Evolutionary conservation across 371 early-diverging fungal genomes (phyloP).

Genomic region (Fennellomyces sp.): DNA sequence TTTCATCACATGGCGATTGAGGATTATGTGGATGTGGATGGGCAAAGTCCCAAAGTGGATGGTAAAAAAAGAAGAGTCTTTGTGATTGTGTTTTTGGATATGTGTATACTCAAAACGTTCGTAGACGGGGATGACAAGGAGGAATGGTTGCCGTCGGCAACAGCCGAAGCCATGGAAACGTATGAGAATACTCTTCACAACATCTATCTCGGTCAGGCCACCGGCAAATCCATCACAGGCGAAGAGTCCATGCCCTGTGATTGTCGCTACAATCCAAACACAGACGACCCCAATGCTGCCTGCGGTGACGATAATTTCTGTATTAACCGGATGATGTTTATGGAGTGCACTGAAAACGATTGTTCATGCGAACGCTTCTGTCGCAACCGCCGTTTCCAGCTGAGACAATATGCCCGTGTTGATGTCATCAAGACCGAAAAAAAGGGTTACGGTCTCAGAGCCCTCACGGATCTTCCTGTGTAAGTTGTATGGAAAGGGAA

Average conservation of each 20-base stretch:
- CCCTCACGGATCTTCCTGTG: slow-evolving; percentile 66
- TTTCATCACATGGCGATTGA: slow-evolving; percentile 5
- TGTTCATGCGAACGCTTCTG: slow-evolving; percentile 92
- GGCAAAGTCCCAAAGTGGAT: background rate
- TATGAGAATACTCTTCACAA: slow-evolving; percentile 69
- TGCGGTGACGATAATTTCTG: slow-evolving; percentile 89
- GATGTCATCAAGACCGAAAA: slow-evolving; percentile 86
- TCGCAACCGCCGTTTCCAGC: slow-evolving; percentile 89
- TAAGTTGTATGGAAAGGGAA: slow-evolving; percentile 30
- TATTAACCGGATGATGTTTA: slow-evolving; percentile 90
- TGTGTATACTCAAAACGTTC: too few species aligned
- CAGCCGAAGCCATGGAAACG: slow-evolving; percentile 54
- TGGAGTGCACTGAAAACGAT: slow-evolving; percentile 89
- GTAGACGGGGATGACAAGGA: background rate
- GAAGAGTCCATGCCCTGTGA: slow-evolving; percentile 82
- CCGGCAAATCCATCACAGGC: slow-evolving; percentile 62
- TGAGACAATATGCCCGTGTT: slow-evolving; percentile 80
- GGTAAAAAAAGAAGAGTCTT: background rate
- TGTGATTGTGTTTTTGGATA: too few species aligned
- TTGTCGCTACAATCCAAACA: slow-evolving; percentile 73
- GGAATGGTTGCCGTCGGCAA: slow-evolving; percentile 38
- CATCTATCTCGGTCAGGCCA: slow-evolving; percentile 71
- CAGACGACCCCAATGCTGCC: slow-evolving; percentile 57
- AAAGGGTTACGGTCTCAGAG: slow-evolving; percentile 93
- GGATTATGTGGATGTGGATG: background rate